phyloP scores from a whole-genome alignment of 202 grass and related monocot genomes.

The Bolboschoenoplectus hybrid region DNA sequence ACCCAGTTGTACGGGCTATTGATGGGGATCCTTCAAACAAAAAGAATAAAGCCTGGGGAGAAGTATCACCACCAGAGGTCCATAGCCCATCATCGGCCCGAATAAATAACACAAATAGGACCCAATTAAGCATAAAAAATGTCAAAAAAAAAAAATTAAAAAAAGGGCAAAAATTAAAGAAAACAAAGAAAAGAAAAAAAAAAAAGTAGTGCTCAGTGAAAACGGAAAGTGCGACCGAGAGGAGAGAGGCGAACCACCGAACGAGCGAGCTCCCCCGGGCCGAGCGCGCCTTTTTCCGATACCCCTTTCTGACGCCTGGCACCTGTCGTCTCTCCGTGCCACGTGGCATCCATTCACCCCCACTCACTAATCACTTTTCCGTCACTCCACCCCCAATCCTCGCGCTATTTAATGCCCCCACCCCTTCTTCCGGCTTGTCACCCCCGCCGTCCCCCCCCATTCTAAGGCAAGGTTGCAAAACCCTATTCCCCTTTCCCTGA shows the following conservation, averaged over 20 bases:
- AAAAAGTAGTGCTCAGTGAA: conserved; percentile 22
- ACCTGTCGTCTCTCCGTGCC: neutral
- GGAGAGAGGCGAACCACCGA: neutral
- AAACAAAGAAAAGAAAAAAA: conserved; percentile 19
- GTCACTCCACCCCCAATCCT: neutral
- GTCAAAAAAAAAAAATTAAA: neutral
- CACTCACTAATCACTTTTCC: conserved; percentile 35
- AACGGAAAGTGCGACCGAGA: conserved; percentile 29
- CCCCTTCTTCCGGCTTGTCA: neutral
- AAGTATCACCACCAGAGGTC: neutral
- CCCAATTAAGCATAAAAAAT: neutral
- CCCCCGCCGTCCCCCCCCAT: no score
- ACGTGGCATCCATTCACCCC: neutral
- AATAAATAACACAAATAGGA: neutral
- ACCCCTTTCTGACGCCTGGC: neutral
- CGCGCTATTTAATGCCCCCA: conserved; percentile 25
- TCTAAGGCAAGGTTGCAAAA: neutral
- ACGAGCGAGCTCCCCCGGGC: conserved; percentile 5
- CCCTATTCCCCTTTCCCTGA: neutral
- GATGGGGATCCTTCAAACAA: neutral
- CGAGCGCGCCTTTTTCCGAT: neutral
- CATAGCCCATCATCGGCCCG: neutral
- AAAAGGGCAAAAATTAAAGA: neutral
- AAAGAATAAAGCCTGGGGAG: neutral
- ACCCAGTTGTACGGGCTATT: neutral